Percentiles rank a stretch among this genome's conserved stretches.
phyloP scores from a whole-genome alignment of 169 alveolate genomes.

The Plasmodium yoelii region DNA sequence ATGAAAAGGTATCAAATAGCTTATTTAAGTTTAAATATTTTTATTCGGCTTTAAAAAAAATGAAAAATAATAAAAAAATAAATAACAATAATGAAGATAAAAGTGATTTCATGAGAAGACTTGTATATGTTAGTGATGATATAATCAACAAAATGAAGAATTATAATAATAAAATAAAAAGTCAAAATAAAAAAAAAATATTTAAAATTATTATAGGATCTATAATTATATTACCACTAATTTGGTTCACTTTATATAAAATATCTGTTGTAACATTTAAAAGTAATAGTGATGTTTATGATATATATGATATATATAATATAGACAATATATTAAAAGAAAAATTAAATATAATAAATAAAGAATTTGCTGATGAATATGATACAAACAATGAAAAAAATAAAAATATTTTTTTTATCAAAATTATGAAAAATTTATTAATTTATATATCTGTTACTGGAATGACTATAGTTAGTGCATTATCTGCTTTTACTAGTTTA shows the following conservation, averaged over 20 bases:
- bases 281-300: constrained; percentile 51
- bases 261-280: constrained; percentile 49
- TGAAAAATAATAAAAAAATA: constrained; percentile 31
- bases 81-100: constrained; percentile 29
- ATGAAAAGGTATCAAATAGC: constrained; percentile 24
- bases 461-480: constrained; percentile 65
- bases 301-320: constrained; percentile 27
- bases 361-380: constrained; percentile 49
- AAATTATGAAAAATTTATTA: constrained; percentile 41
- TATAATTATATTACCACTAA: constrained; percentile 24
- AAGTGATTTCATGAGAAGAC: constrained; percentile 40
- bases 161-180: constrained; percentile 37
- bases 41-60: constrained; percentile 27
- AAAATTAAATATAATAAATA: constrained; percentile 22
- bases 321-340: constrained; percentile 36
- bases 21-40: constrained; percentile 57
- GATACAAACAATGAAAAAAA: constrained; percentile 39
- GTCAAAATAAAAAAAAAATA: constrained; percentile 37
- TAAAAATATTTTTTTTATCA: constrained; percentile 18
- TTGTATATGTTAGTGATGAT: constrained; percentile 62
- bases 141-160: constrained; percentile 32
- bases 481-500: constrained; percentile 67
- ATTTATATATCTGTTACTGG: constrained; percentile 70
- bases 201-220: constrained; percentile 29
- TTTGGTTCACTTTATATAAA: constrained; percentile 64